Base-by-base conservation (phyloP, 2,329 filamentous ascomycete genomes). In the Zymoseptoria ardabiliae region DNA sequence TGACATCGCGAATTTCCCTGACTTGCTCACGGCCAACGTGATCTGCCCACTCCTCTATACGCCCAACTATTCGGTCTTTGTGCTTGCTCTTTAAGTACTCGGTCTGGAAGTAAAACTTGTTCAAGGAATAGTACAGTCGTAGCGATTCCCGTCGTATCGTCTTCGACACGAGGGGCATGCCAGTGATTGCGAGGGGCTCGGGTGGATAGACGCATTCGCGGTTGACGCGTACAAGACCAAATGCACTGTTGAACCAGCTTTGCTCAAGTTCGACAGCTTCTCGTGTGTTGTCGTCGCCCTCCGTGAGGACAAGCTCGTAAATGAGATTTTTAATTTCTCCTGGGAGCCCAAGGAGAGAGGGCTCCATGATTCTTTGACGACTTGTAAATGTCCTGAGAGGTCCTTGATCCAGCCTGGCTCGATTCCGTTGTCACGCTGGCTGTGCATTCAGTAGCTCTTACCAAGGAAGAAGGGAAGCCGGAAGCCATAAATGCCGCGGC, bases 31-130 rank as follows among this genome's bases (percentile, higher is more conserved):
- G 23, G 17, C 63, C 63, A 30, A 64, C 58, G 0, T 19, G 49
- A 6, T 59, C 30, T 2, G 49, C 55, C 58, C 60, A 65, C 17
- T 59, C 56, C 7, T 57, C 23, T 7, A 65, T 25, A 5, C 54
- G 53, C 45, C 60, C 53, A 7, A 65, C 50, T 28, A 64, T 61
- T 10, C 56, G 19, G 22, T 57, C 52, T 50, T 65, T 62, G 13
- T 64, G 50, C 35, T 59, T 57, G 51, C 63, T 64, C 50, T 65
- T 65, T 19, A 65, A 50, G 4, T 65, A 65, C 23, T 65, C 63
- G 7, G 62, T 65, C 55, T 65, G 59, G 50, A 64, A 60, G 13
- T 55, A 58, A 57, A 66, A 66, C 20, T 53, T 54, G 23, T 66
- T 66, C 17, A 60, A 25, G 6, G 62, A 61, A 22, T 62, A 66